A percentile compares a stretch with the other conserved stretches of the same genome.
Evolutionary conservation across 2,329 filamentous ascomycete species (phyloP).

Genomic region (Zasmidium citrigriseum): DNA sequence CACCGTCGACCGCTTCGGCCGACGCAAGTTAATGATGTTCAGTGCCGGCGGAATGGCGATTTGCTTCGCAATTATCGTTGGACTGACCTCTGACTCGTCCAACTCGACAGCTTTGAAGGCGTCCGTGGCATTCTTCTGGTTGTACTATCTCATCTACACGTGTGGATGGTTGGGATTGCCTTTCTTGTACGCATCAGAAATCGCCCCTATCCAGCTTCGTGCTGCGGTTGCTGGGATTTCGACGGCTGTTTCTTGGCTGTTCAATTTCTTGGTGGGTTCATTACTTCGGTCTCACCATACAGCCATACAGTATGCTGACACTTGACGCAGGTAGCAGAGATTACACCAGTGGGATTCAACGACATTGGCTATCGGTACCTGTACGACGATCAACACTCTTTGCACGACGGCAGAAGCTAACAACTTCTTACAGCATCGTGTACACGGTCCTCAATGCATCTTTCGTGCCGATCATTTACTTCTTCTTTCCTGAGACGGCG

Average conservation of each 20-base stretch:
- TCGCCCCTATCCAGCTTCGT: slow-evolving; percentile 25
- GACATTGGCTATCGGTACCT: slow-evolving; percentile 31
- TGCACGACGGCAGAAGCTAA: no score
- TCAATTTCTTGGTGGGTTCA: slow-evolving; percentile 17
- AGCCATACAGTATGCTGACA: background rate
- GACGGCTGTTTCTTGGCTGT: slow-evolving; percentile 55
- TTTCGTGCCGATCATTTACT: slow-evolving; percentile 25
- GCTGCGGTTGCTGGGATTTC: slow-evolving; percentile 29
- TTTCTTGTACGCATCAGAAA: slow-evolving; percentile 25
- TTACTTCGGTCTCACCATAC: background rate
- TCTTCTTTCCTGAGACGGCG: slow-evolving; percentile 33
- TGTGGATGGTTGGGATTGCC: slow-evolving; percentile 22
- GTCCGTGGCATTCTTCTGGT: slow-evolving; percentile 24
- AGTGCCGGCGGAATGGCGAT: slow-evolving; percentile 21
- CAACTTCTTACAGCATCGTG: no score
- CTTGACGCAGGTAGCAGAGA: slow-evolving; percentile 9
- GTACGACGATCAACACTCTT: no score
- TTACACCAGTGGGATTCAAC: slow-evolving; percentile 40
- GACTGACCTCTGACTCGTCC: slow-evolving; percentile 4
- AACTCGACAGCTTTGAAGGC: slow-evolving; percentile 7
- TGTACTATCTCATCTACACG: slow-evolving; percentile 25
- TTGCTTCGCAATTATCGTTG: slow-evolving; percentile 21
- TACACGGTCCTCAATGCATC: no score
- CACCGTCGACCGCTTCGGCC: slow-evolving; percentile 24
- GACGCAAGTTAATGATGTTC: slow-evolving; percentile 25